phyloP scores from a whole-genome alignment of 2,329 filamentous ascomycete genomes.

The Colletotrichum siamense region DNA sequence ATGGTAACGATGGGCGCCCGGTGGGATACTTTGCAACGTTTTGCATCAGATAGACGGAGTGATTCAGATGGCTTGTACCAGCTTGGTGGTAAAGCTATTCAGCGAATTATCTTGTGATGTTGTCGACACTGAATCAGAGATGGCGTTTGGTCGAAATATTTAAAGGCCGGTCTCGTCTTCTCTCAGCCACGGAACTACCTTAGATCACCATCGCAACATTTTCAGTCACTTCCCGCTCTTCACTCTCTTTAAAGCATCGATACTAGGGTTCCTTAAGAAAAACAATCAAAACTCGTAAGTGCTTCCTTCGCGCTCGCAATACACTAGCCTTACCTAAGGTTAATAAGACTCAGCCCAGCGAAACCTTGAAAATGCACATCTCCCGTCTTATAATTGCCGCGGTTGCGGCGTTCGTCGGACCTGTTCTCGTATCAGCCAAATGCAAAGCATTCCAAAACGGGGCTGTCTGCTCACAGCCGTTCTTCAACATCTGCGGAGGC shows the following conservation, averaged over 20 bases:
- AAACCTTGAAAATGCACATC: background rate
- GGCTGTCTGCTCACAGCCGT: accelerated
- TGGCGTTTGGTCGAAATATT: background rate
- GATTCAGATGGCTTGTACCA: background rate
- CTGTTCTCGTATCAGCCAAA: background rate
- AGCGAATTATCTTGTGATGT: background rate
- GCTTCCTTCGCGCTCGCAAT: background rate
- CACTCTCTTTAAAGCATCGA: background rate
- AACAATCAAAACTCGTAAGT: background rate
- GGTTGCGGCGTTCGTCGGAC: background rate
- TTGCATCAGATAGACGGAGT: background rate
- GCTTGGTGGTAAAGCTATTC: background rate
- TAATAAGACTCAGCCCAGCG: background rate
- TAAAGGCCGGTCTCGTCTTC: background rate
- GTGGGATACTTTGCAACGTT: background rate
- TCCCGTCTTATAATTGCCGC: background rate
- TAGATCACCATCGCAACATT: background rate
- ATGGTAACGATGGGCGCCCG: background rate
- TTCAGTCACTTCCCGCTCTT: background rate
- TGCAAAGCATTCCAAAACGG: background rate
- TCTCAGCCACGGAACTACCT: accelerated
- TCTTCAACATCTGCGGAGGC: background rate
- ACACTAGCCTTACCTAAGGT: background rate
- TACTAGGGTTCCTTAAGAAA: background rate
- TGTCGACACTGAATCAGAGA: background rate